Base-by-base conservation (phyloP, 352 stramenopile genomes). In the Phytopythium chamaehyphon region DNA sequence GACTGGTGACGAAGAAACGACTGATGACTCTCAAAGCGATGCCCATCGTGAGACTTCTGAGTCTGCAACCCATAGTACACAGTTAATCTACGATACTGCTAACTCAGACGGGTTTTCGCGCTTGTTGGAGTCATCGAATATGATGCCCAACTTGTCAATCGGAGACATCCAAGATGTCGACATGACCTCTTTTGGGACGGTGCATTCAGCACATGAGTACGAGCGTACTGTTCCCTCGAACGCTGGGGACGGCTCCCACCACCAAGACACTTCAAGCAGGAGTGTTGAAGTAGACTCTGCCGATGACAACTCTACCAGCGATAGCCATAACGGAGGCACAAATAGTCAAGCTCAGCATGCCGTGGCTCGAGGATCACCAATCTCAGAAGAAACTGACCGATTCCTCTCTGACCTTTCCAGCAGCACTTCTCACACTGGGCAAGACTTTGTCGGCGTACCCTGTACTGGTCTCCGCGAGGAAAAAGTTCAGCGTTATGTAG, bases 391-490 rank as follows among this genome's bases (percentile, higher is more conserved):
- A 14, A 26, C 31, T 1, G 40, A 42, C 19, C 23, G 28, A 3
- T 55, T 40, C 18, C 2, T 36, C n/a, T 22, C 40, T 5, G 51
- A 33, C 35, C n/a, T 36, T 16, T 21, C 19, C 19, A n/a, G 38
- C 21, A 47, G 19, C 11, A 15, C 28, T 16, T 9, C 26, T 5
- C 37, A 14, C 18, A 12, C 18, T 16, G 9, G 38, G 16, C 39
- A 24, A 6, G 31, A 15, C 14, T 6, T 36, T 19, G 65, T 73
- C 10, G 64, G 76, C 40, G 61, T 86, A 7, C 77, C 80, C 1
- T 91, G 80, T 42, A 72, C 62, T 23, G 80, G 80, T 0, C 67
- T 91, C 16, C 80, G 80, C 2, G 74, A 83, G 22, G 71, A 87
- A 15, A 82, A 81, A 36, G 72, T 85, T 0, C 66, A 83, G 44